Evolutionary conservation across 2,329 filamentous ascomycete genomes (phyloP).

Genomic region (Trichophyton equinum): DNA sequence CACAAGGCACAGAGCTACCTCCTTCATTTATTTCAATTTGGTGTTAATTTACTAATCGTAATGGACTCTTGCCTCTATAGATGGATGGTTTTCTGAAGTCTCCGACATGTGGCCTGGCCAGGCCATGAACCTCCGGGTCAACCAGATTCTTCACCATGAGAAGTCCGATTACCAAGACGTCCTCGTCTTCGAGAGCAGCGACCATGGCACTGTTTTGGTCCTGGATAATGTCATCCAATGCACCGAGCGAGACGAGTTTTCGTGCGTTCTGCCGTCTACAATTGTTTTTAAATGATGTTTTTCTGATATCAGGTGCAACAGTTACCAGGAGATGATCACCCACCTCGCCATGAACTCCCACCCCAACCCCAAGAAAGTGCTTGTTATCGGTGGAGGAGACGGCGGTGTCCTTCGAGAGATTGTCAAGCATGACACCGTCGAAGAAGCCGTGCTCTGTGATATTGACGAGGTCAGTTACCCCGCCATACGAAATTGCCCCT

Average conservation of each 20-base stretch:
- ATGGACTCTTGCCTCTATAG: constrained; percentile 36
- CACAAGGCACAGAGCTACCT: constrained; percentile 13
- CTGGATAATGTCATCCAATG: constrained; percentile 98
- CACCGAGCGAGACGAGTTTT: constrained; percentile 98
- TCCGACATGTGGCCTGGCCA: constrained; percentile 98
- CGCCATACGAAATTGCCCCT: not conserved
- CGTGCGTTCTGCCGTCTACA: constrained; percentile 36
- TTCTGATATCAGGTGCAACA: constrained; percentile 15
- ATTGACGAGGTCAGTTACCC: constrained; percentile 65
- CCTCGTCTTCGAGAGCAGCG: constrained; percentile 93
- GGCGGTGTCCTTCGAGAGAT: constrained; percentile 96
- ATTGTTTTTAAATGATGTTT: not conserved
- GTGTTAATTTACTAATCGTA: constrained; percentile 3
- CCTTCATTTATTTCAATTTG: constrained; percentile 7
- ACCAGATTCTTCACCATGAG: constrained; percentile 96
- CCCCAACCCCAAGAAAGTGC: constrained; percentile 94
- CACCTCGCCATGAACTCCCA: constrained; percentile 97
- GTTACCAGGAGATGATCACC: constrained; percentile 99
- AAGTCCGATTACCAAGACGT: constrained; percentile 99
- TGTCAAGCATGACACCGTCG: constrained; percentile 94
- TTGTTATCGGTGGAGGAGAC: constrained; percentile 95
- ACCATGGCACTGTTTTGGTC: constrained; percentile 91
- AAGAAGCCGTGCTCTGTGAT: constrained; percentile 94
- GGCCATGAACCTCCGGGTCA: constrained; percentile 96
- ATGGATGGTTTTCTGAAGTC: constrained; percentile 99